Conservation (phyloP, 1,139 yeast species). For the Tardiomyces digboiensis region DNA sequence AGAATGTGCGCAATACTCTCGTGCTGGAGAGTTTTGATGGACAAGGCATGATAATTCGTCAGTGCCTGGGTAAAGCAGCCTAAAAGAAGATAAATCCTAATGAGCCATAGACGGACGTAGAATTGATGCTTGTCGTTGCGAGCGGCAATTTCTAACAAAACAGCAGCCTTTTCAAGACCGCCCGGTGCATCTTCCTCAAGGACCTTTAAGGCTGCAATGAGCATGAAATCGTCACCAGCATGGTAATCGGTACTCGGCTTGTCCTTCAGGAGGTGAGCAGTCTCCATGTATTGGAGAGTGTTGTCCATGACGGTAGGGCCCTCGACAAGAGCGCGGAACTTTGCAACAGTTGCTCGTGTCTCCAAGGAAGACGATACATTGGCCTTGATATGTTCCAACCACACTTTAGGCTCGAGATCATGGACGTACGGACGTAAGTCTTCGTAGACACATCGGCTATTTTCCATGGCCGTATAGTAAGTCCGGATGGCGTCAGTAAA, state of each 20-base stretch:
- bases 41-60: constrained; percentile 42
- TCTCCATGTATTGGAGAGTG: constrained; percentile 30
- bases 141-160: constrained; percentile 40
- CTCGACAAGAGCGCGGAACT: neutral
- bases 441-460: constrained; percentile 41
- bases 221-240: constrained; percentile 53
- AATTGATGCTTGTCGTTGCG: constrained; percentile 53
- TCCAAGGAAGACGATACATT: constrained; percentile 2
- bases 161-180: constrained; percentile 26
- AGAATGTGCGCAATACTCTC: constrained; percentile 63
- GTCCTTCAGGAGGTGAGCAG: constrained; percentile 23
- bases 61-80: constrained; percentile 46
- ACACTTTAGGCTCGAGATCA: constrained; percentile 39
- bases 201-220: constrained; percentile 33
- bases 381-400: constrained; percentile 11
- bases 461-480: constrained; percentile 37
- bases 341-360: neutral
- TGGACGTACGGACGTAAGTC: constrained; percentile 24
- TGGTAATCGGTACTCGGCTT: constrained; percentile 53
- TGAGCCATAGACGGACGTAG: constrained; percentile 59
- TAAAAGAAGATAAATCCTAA: constrained; percentile 50
- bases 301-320: constrained; percentile 14
- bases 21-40: constrained; percentile 67
- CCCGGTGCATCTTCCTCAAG: constrained; percentile 9
- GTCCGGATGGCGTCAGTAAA: constrained; percentile 24